Conservation (phyloP, 805 yeast genomes). For the Citeromyces matritensis region DNA sequence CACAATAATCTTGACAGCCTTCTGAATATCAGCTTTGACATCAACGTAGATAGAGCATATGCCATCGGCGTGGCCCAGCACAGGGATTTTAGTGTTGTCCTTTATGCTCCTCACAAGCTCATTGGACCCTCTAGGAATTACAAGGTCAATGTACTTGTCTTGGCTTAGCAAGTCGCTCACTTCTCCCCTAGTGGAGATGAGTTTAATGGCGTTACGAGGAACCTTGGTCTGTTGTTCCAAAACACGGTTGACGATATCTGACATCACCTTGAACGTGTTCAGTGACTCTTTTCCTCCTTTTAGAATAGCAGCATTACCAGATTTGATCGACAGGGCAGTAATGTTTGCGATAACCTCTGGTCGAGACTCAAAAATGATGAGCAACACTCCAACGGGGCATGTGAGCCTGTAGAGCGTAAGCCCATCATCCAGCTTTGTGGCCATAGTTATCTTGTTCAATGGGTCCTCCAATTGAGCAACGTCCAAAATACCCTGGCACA, state of each 20-base stretch:
- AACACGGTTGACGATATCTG: constrained; percentile 50
- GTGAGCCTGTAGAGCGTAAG: constrained; percentile 70
- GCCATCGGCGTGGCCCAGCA: constrained; percentile 97
- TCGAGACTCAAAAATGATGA: constrained; percentile 89
- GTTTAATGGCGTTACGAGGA: constrained; percentile 71
- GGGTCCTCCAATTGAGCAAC: constrained; percentile 88
- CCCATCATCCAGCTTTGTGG: constrained; percentile 81
- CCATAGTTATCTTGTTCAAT: constrained; percentile 75
- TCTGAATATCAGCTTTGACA: constrained; percentile 56
- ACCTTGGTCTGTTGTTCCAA: constrained; percentile 46
- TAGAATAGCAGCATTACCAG: constrained; percentile 92
- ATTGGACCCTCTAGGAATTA: constrained; percentile 96
- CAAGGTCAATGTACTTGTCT: constrained; percentile 85
- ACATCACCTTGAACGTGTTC: constrained; percentile 73
- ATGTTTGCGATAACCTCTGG: constrained; percentile 99
- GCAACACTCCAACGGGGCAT: constrained; percentile 87
- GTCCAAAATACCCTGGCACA: constrained; percentile 90
- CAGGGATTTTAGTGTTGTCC: constrained; percentile 84
- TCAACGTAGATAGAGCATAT: constrained; percentile 83
- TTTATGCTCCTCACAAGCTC: constrained; percentile 81
- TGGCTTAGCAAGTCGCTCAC: constrained; percentile 74
- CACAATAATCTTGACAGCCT: constrained; percentile 61
- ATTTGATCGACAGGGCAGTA: constrained; percentile 87
- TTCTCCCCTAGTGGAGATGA: constrained; percentile 80
- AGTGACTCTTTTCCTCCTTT: constrained; percentile 95